Evolutionary conservation across 345 rosid species (phyloP).

Genomic region (Excoecaria cochinchinensis): DNA sequence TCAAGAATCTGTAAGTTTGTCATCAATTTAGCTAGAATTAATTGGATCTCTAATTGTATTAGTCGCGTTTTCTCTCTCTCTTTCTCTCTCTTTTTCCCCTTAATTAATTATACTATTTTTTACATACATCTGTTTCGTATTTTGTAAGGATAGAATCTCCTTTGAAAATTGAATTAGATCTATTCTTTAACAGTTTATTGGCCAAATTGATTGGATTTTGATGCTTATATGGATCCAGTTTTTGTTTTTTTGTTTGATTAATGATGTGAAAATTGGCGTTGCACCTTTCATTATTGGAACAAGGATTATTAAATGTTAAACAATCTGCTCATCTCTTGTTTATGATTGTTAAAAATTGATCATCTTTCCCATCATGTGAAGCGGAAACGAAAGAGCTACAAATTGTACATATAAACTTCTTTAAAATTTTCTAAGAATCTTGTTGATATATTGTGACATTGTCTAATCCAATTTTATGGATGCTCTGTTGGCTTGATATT

Average conservation of each 20-base stretch:
- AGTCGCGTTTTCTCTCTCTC: too few species aligned
- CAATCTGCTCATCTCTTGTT: not conserved
- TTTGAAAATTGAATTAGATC: not conserved
- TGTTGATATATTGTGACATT: too few species aligned
- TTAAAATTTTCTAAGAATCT: too few species aligned
- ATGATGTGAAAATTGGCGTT: not conserved
- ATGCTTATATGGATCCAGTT: not conserved
- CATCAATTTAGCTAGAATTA: not conserved
- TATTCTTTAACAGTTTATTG: too few species aligned
- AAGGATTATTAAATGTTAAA: too few species aligned
- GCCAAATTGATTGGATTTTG: not conserved
- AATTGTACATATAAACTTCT: too few species aligned
- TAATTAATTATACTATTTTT: too few species aligned
- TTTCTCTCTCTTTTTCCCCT: too few species aligned
- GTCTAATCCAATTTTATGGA: too few species aligned
- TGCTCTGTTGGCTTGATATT: slow-evolving; percentile 4
- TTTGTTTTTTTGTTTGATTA: not conserved
- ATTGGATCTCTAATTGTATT: not conserved
- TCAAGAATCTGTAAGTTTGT: slow-evolving; percentile 83
- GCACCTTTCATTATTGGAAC: too few species aligned
- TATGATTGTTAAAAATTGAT: not conserved
- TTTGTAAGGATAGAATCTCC: not conserved
- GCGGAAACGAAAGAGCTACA: too few species aligned
- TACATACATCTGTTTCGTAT: too few species aligned
- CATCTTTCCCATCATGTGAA: not conserved